Evolutionary conservation across 768 basidiomycete genomes (phyloP).

Genomic region (Leccinum subtestaceum): DNA sequence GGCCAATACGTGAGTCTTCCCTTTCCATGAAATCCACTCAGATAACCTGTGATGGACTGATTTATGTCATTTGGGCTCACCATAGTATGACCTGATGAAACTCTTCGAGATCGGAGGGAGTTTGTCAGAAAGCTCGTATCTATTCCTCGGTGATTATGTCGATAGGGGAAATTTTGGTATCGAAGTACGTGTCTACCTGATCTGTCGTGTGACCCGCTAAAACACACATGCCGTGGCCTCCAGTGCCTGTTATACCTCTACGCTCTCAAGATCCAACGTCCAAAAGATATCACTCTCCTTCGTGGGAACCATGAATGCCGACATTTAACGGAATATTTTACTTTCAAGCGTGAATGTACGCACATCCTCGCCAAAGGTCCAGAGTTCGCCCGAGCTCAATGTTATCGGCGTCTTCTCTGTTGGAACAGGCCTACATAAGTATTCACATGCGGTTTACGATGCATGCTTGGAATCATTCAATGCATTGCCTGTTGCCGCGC

Average conservation of each 20-base stretch:
- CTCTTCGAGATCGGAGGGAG: constrained; percentile 93
- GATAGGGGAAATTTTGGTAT: constrained; percentile 94
- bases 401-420: constrained; percentile 10
- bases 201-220: not conserved
- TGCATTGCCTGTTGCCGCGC: constrained; percentile 83
- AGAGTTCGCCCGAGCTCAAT: constrained; percentile 8
- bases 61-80: not conserved
- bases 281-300: constrained; percentile 75
- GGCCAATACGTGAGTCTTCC: constrained; percentile 84
- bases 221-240: not conserved
- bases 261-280: constrained; percentile 88
- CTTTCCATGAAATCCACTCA: constrained; percentile 88
- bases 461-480: constrained; percentile 90
- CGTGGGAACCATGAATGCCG: constrained; percentile 98
- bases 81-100: constrained; percentile 96
- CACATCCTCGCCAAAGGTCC: constrained; percentile 10
- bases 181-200: constrained; percentile 43
- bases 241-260: constrained; percentile 93
- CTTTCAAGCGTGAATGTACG: constrained; percentile 95
- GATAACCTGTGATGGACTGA: constrained; percentile 19
- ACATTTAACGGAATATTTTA: constrained; percentile 96
- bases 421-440: constrained; percentile 27
- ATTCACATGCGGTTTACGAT: constrained; percentile 66
- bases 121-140: constrained; percentile 78
- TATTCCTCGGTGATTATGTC: constrained; percentile 97